Evolutionary conservation across 331 rosid species (phyloP).

Genomic region (Stylosanthes scabra): DNA sequence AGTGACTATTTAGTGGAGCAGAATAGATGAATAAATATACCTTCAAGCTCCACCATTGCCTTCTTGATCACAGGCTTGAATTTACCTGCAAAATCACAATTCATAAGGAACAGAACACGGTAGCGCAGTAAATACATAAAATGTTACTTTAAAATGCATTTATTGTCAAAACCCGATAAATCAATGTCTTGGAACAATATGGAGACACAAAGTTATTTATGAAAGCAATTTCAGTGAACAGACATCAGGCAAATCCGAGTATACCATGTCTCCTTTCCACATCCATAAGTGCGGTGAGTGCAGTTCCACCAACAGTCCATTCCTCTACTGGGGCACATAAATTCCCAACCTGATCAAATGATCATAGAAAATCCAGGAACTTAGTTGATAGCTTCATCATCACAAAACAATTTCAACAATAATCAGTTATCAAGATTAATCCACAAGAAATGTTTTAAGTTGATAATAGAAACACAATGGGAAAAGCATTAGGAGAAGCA

Average conservation of each 20-base stretch:
- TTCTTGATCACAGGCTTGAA: slow-evolving; percentile 99
- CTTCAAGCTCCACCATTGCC: slow-evolving; percentile 99
- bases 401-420: slow-evolving; percentile 28
- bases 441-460: slow-evolving; percentile 29
- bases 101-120: slow-evolving; percentile 35
- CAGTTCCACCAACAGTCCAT: slow-evolving; percentile 98
- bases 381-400: slow-evolving; percentile 26
- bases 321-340: slow-evolving; percentile 92
- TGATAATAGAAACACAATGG: slow-evolving; percentile 27
- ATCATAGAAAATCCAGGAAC: slow-evolving; percentile 27
- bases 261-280: slow-evolving; percentile 99
- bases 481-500: slow-evolving; percentile 32
- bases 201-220: slow-evolving; percentile 18
- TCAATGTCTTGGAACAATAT: slow-evolving; percentile 10
- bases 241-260: slow-evolving; percentile 11
- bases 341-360: slow-evolving; percentile 78
- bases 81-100: slow-evolving; percentile 69
- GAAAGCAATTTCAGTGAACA: slow-evolving; percentile 20
- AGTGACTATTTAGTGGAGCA: slow-evolving; percentile 23
- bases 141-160: slow-evolving; percentile 14
- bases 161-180: slow-evolving; percentile 18
- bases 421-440: slow-evolving; percentile 30
- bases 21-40: slow-evolving; percentile 58
- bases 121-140: slow-evolving; percentile 13
- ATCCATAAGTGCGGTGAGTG: slow-evolving; percentile 93